Conservation (phyloP, 2,329 filamentous ascomycete species). For the Amauroascus verrucosus region DNA sequence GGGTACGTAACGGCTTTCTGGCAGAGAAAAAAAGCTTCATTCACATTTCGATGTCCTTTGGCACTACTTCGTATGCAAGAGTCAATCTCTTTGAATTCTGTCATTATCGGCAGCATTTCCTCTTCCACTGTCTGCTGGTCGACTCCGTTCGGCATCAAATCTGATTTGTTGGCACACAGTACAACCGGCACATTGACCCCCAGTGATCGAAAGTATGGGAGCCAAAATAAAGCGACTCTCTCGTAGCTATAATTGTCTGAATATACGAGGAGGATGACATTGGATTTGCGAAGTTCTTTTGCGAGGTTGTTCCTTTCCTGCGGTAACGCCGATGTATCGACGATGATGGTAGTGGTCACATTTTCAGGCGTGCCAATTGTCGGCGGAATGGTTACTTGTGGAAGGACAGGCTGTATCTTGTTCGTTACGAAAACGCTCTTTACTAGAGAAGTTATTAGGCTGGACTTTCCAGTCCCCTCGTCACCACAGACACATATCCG, state of each 20-base stretch:
- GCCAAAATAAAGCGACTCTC: conserved; percentile 91
- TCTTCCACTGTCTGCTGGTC: conserved; percentile 84
- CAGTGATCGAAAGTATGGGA: conserved; percentile 92
- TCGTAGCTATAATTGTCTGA: conserved; percentile 99
- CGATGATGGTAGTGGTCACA: conserved; percentile 82
- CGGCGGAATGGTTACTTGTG: conserved; percentile 88
- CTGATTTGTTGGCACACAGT: conserved; percentile 94
- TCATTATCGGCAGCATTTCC: conserved; percentile 97
- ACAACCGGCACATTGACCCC: conserved; percentile 99
- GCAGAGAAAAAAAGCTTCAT: conserved; percentile 93
- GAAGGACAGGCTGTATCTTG: conserved; percentile 89
- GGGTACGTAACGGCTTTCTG: conserved; percentile 97
- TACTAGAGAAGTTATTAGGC: conserved; percentile 86
- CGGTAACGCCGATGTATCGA: conserved; percentile 91
- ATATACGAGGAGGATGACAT: conserved; percentile 93
- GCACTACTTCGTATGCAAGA: conserved; percentile 94
- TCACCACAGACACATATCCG: conserved; percentile 95
- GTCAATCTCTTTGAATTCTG: conserved; percentile 97
- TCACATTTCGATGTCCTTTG: conserved; percentile 83
- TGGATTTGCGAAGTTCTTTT: conserved; percentile 91
- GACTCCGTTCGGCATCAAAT: conserved; percentile 62
- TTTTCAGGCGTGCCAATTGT: conserved; percentile 90
- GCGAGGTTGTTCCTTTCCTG: conserved; percentile 83
- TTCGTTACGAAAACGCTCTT: conserved; percentile 94
- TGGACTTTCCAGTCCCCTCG: conserved; percentile 89